Base-by-base conservation (phyloP, 2,329 filamentous ascomycete genomes). In the Apiospora aurea region DNA sequence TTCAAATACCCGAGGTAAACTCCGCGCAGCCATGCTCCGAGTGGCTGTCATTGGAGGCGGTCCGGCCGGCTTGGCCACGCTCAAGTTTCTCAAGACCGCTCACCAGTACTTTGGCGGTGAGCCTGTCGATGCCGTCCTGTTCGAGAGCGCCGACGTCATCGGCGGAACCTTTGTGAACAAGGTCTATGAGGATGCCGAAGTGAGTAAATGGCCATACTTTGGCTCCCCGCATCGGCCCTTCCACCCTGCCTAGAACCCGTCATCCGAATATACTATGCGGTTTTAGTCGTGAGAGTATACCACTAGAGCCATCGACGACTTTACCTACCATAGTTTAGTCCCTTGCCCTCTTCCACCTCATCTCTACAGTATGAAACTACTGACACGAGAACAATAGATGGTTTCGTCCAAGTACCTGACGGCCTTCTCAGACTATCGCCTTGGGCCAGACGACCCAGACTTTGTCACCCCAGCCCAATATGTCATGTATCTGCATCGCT, bases 361-460 rank as follows among this genome's bases (percentile, higher is more conserved):
- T 47, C 26, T 57, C 21, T 70, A 70, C 24, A 14, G 24, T 34
- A 29, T 29, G 26, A 29, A 29, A 49, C 72, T 61, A 29, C 13
- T 72, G 16, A 47, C 14, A n/a, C 43, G 38, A 34, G 16, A 57
- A 16, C 44, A 6, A 46, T 73, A 82, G 80, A 76, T 82, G 2
- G 84, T 86, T 13, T 84, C 82, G 3, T 85, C 84, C 21, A 84
- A 83, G 73, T 82, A 85, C 67, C 79, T 86, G 38, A 86, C 84
- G 0, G 79, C 80, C 34, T 86, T 86, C 74, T 86, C 84, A 7
- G 84, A 86, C 72, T 84, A 83, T 72, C 80, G 84, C 2, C 78
- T 80, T 1, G 74, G 79, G 1, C 69, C 78, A 1, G 80, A 84
- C 13, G 81, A 81, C 0, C 82, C 85, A 10, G 85, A 87, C 73